Evolutionary conservation across 1,284 basidiomycete genomes (phyloP), one percentile per base, ranked within the genome.

Genomic region (Apiotrichum mycotoxinovorans): DNA sequence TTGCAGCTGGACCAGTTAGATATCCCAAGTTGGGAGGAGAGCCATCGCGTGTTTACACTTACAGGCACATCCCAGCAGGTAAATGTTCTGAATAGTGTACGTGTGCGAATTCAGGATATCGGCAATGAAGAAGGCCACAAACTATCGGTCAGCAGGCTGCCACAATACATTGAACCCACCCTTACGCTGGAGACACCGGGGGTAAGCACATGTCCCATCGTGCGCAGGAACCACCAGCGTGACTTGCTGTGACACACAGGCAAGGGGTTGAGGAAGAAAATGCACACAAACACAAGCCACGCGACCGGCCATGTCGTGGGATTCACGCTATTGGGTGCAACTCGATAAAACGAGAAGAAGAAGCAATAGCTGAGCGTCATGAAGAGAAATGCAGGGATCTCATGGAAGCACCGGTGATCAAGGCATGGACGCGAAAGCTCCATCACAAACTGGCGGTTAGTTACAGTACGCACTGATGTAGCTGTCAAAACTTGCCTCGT

Each of bases 371-470:
- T 84, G 0, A 97, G 82, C 0, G 87, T 82, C 22, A 85, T 79
- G 45, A 94, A 80, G 22, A 95, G 74, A 59, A 93, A 80, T 17
- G 87, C 81, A 0, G 94, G 93, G 22, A 87, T 88, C 78, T 91
- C 87, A 59, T 91, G 86, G 70, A 88, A 96, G 73, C 90, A 84
- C 40, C 86, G 83, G 67, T 85, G 83, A 70, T 96, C 90, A 51
- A 95, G 79, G 38, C 83, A 84, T 27, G 86, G 86, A 52, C 87
- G 74, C 65, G 93, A 85, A 53, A 94, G 73, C 71, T 89, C 90
- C 91, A 96, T 93, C 51, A 97, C 94, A 73, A 96, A 94, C 72
- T 73, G 58, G 61, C 91, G 91, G 71, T 94, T 95, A 42, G 40
- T 25, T 10, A 15, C 3, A n/a, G 3, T n/a, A n/a, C n/a, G n/a